Base-by-base conservation (phyloP, 179 eudicot species). In the Carnegiea gigantea region DNA sequence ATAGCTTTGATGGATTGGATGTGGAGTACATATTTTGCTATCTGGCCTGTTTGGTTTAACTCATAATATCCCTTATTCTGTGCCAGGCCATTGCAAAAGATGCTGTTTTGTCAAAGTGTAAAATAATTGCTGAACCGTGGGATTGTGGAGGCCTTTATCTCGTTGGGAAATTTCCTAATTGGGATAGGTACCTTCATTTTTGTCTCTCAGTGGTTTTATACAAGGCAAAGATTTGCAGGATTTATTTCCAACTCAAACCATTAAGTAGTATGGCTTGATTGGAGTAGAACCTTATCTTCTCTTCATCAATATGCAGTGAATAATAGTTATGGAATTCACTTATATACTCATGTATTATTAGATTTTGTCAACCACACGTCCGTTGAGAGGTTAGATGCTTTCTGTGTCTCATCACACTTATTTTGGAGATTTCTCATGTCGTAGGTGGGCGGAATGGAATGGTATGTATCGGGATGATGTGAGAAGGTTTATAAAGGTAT, bases 361-460 rank as follows among this genome's bases (percentile, higher is more conserved):
- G 21, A 75, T 75, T 75, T 6, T 65, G 68, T 33, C 23, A 21
- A 48, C 17, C 18, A 18, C 44, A 20, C 15, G 13, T 76, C 30
- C 21, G 23, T 78, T 51, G 26, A 17, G 43, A 72, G 64, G 54
- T 13, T 75, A n/a, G 46, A 60, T 81, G 38, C 64, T 75, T 36
- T 24, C 49, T 75, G 73, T 53, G 24, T 46, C 36, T 30, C 23
- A 15, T 78, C 13, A 20, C 43, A 38, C 48, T 81, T 80, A 21
- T 53, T 59, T 81, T 77, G 57, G 43, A 23, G 72, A 62, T 60
- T 78, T 44, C 79, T 83, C 20, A n/a, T 83, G 49, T 40, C 86
- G 78, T 84, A 97, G 98, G 89, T 97, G 99, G 99, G 99, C 98
- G 62, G 99, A 97, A 84, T 97, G 99, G 99, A 97, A 97, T 84